Evolutionary conservation across 2,329 filamentous ascomycete genomes (phyloP).

Genomic region (Colletotrichum musicola): DNA sequence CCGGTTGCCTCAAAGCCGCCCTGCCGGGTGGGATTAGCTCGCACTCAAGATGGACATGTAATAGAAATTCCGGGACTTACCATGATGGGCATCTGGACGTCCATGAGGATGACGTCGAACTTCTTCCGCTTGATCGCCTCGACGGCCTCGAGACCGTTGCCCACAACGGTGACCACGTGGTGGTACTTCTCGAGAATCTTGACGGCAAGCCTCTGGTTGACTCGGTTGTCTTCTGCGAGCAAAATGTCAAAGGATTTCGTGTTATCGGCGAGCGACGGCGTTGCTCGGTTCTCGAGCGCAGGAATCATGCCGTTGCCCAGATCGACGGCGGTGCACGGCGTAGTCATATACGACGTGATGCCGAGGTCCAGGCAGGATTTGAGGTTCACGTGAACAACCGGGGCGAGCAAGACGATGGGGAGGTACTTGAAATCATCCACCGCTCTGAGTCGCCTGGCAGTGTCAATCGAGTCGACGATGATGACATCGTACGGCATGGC

Average conservation of each 20-base stretch:
- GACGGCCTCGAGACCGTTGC: constrained; percentile 93
- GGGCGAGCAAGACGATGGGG: constrained; percentile 91
- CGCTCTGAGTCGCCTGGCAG: constrained; percentile 84
- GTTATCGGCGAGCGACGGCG: constrained; percentile 91
- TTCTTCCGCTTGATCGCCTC: constrained; percentile 92
- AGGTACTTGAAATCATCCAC: constrained; percentile 98
- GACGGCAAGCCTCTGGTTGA: constrained; percentile 95
- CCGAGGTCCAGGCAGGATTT: constrained; percentile 95
- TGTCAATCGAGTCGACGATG: constrained; percentile 93
- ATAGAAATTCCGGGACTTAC: constrained; percentile 59
- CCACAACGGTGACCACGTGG: constrained; percentile 90
- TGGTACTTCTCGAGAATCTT: constrained; percentile 99
- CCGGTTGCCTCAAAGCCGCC: constrained; percentile 97
- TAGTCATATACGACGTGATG: constrained; percentile 99
- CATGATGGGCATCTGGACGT: constrained; percentile 99
- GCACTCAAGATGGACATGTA: constrained; percentile 22
- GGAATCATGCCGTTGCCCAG: constrained; percentile 96
- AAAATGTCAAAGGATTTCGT: constrained; percentile 96
- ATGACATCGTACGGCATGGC: constrained; percentile 91
- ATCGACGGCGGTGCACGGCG: constrained; percentile 93
- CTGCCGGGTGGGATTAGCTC: constrained; percentile 53
- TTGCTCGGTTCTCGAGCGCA: constrained; percentile 91
- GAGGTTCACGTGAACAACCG: constrained; percentile 88
- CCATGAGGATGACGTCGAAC: constrained; percentile 98
- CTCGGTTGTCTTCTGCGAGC: constrained; percentile 95